Evolutionary conservation across 2,329 filamentous ascomycete species (phyloP), one percentile per base, ranked within the genome.

Genomic region (Cladosporium austrohemisphaericum): DNA sequence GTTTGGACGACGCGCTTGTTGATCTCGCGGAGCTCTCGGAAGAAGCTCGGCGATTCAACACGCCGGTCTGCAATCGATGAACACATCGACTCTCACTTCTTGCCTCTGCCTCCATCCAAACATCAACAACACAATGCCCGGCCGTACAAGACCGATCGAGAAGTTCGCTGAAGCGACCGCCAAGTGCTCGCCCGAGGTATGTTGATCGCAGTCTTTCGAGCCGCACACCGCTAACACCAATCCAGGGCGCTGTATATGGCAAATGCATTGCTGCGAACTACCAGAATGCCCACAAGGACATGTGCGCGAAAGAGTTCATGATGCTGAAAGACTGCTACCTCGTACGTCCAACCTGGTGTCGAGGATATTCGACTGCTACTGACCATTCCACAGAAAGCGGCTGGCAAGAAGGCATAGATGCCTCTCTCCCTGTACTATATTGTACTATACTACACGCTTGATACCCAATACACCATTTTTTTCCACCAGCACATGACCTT

Each of bases 211-310:
- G 9, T 19, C 33, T 16, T 20, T 16, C 29, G 26, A n/a, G n/a
- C 16, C 35, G 35, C 18, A 32, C 13, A 25, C 8, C 13, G 51
- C 50, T 51, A 40, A 55, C 38, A 48, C 4, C 20, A 33, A 20
- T 19, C 9, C 19, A 97, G 92, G 86, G 88, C 45, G 77, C 88
- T 2, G 75, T 80, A 10, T 98, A 97, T 64, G 93, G 92, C 57
- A 91, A 90, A 75, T 98, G 93, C 66, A 84, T 98, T 56, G 79
- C 92, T 43, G 81, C 82, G 31, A 92, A 97, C 65, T 97, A 95
- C 71, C 92, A 92, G 64, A 81, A 89, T 3, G 81, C 95, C 3
- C 80, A 90, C 60, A 95, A 95, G 65, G 88, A 96, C 65, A 93
- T 93, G 75, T 98, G 93, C 64, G 76, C 78, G 4, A 82, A 81